phyloP scores from a whole-genome alignment of 106 monocot genomes.

The Hemerocallis citrina region DNA sequence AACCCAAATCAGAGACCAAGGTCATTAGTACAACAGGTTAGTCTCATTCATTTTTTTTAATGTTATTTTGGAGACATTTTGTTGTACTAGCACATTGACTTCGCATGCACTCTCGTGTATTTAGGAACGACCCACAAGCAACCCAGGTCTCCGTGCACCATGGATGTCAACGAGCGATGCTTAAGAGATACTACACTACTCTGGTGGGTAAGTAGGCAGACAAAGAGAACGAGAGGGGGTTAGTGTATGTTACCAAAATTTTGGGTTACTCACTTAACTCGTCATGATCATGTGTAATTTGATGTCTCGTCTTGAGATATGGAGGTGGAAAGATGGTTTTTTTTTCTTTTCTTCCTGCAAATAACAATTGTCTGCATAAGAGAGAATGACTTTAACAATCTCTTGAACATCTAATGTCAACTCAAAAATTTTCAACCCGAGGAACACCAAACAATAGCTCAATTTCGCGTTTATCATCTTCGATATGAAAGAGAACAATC shows the following conservation, averaged over 20 bases:
- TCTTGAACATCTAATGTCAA: too few species aligned
- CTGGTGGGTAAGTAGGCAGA: not conserved
- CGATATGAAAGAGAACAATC: too few species aligned
- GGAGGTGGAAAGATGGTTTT: too few species aligned
- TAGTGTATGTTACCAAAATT: not conserved
- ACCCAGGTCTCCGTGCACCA: not conserved
- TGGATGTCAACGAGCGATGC: not conserved
- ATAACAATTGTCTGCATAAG: too few species aligned
- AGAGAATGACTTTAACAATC: too few species aligned
- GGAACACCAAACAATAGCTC: too few species aligned
- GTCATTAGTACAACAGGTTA: not conserved
- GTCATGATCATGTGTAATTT: not conserved
- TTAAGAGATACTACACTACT: too few species aligned
- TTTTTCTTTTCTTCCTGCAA: too few species aligned
- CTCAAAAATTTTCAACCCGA: too few species aligned
- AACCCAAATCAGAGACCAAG: not conserved
- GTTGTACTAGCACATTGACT: not conserved
- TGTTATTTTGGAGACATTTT: too few species aligned
- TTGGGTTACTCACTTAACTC: not conserved
- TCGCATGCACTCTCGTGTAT: not conserved
- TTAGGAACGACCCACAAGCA: constrained; percentile 10
- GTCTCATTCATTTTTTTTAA: not conserved
- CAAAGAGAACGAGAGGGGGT: not conserved
- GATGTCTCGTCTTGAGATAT: not conserved
- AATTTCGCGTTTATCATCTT: too few species aligned